These are phyloP conservation scores for Salix suchowensis DNA, from an alignment of 345 rosid species.

Conservation along the genomic window DNA sequence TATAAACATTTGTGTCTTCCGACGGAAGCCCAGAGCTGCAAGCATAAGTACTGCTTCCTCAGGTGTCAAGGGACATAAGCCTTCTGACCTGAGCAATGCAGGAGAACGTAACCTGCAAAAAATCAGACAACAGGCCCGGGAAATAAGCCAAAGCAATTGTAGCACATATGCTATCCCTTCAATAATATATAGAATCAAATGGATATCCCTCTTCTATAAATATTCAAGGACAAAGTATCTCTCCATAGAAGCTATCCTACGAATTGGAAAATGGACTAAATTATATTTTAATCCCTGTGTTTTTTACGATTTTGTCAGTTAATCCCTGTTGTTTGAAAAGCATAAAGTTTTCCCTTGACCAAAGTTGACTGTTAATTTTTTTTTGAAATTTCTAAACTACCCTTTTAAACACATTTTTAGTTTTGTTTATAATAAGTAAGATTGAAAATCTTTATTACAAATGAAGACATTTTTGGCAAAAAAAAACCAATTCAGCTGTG, in stretches of 20 bases:
- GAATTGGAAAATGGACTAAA: neutral
- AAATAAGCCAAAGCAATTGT: neutral
- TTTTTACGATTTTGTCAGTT: no score
- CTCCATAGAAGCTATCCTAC: neutral
- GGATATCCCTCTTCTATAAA: neutral
- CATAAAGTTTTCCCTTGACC: no score
- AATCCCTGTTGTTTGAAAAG: no score
- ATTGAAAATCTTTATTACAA: no score
- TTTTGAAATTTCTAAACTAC: no score
- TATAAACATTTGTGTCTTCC: conserved; percentile 68
- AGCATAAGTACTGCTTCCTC: conserved; percentile 95
- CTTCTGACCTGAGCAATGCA: conserved; percentile 64
- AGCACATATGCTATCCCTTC: neutral
- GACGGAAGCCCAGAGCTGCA: conserved; percentile 84
- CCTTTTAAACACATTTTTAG: no score
- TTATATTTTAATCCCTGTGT: no score
- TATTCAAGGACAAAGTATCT: neutral
- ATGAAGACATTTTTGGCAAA: no score
- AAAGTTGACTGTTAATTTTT: no score
- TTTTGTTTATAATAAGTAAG: no score
- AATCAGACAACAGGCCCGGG: conserved; percentile 1
- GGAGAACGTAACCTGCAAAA: conserved; percentile 71
- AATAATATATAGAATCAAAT: neutral
- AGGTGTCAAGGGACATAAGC: conserved; percentile 86
- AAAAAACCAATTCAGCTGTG: no score